phyloP scores from a whole-genome alignment of 805 yeast genomes.

The Metschnikowia amazonensis region DNA sequence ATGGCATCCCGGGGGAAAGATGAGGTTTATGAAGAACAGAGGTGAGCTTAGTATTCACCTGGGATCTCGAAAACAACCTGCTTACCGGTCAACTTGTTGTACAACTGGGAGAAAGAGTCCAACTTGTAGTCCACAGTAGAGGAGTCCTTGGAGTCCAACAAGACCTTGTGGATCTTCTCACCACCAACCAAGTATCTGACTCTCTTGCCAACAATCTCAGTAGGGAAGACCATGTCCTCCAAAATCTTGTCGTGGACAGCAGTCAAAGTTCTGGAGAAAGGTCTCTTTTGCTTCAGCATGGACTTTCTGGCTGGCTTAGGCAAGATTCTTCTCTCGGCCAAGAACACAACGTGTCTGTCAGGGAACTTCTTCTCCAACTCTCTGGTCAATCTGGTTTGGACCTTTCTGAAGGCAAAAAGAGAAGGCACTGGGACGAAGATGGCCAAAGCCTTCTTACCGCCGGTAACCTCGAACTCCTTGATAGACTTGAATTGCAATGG shows the following conservation, averaged over 20 bases:
- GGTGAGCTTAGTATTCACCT: slow-evolving; percentile 38
- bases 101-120: slow-evolving; percentile 98
- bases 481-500: slow-evolving; percentile 98
- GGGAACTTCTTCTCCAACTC: slow-evolving; percentile 99
- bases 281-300: slow-evolving; percentile 96
- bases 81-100: slow-evolving; percentile 98
- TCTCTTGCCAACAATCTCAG: slow-evolving; percentile 99
- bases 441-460: slow-evolving; percentile 98
- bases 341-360: slow-evolving; percentile 98
- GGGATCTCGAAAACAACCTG: slow-evolving; percentile 96
- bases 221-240: slow-evolving; percentile 99
- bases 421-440: slow-evolving; percentile 97
- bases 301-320: slow-evolving; percentile 98
- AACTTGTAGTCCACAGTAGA: slow-evolving; percentile 96
- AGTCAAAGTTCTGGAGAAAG: slow-evolving; percentile 98
- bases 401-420: slow-evolving; percentile 89
- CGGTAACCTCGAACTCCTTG: slow-evolving; percentile 95
- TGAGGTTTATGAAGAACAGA: slow-evolving; percentile 10
- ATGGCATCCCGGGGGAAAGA: slow-evolving; percentile 12
- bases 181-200: slow-evolving; percentile 99
- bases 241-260: slow-evolving; percentile 98
- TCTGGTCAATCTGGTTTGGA: slow-evolving; percentile 95
- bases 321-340: slow-evolving; percentile 98
- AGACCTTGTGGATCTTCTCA: slow-evolving; percentile 95
- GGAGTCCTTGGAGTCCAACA: slow-evolving; percentile 96